Conservation (phyloP, 306 rosid species). For the Mimosa bimucronata region DNA sequence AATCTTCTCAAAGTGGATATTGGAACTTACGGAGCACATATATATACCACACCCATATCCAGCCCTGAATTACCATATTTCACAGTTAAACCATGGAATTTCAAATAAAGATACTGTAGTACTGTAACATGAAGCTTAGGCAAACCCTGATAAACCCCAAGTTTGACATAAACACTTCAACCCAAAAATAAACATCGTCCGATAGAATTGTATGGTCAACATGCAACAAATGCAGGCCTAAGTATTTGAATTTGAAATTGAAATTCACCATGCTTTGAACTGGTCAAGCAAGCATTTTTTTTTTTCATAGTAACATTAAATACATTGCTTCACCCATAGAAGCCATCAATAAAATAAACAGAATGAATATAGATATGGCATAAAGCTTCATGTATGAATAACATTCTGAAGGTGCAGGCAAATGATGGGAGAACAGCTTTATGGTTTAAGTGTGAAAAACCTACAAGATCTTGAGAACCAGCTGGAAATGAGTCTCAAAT, state of each 20-base stretch:
- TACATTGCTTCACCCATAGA: neutral
- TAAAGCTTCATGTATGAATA: constrained; percentile 7
- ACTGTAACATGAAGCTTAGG: neutral
- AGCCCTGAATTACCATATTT: neutral
- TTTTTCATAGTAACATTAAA: neutral
- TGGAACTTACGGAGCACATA: neutral
- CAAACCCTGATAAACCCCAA: neutral
- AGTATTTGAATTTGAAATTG: neutral
- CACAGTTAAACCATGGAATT: neutral
- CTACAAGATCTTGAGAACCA: constrained; percentile 68
- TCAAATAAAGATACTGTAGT: neutral
- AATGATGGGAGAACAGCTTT: constrained; percentile 70
- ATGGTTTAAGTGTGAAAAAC: constrained; percentile 55
- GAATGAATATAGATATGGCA: constrained; percentile 14
- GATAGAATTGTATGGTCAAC: too few relatives aligned
- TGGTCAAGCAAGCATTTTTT: neutral
- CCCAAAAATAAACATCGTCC: too few relatives aligned
- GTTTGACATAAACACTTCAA: neutral
- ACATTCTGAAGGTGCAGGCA: constrained; percentile 51
- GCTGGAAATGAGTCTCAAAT: constrained; percentile 64
- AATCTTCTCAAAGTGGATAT: neutral
- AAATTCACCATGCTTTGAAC: neutral
- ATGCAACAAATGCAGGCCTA: neutral
- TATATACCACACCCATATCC: neutral
- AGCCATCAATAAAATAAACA: neutral